These are phyloP conservation scores for Aspergillus sojae DNA, from an alignment of 2,329 filamentous ascomycete genomes.

Conservation along the genomic window DNA sequence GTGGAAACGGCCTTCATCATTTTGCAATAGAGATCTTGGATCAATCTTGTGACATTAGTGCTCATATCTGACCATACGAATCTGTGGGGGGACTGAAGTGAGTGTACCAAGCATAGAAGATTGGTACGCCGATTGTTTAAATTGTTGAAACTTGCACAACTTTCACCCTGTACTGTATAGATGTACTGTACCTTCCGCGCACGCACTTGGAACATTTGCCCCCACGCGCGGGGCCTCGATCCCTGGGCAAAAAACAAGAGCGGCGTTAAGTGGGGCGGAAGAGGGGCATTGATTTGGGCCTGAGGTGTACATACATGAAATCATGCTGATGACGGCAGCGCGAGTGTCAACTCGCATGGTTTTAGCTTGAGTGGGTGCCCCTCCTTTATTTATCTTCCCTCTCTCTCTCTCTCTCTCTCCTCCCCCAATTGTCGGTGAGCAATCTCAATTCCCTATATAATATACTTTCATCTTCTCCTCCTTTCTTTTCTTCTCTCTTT, in stretches of 20 bases:
- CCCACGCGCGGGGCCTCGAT: not conserved
- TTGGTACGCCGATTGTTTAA: too few relatives aligned
- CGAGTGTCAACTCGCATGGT: not conserved
- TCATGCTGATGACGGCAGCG: not conserved
- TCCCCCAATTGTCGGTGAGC: not conserved
- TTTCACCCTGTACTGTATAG: too few relatives aligned
- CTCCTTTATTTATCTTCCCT: constrained; percentile 11
- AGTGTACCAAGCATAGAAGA: too few relatives aligned
- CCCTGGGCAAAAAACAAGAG: not conserved
- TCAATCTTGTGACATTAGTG: not conserved
- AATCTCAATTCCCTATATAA: not conserved
- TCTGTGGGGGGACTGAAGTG: too few relatives aligned
- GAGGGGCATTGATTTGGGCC: not conserved
- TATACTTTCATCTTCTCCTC: constrained; percentile 12
- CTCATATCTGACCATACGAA: not conserved
- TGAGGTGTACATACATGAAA: not conserved
- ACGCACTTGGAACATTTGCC: not conserved
- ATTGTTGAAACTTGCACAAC: too few relatives aligned
- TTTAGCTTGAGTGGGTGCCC: constrained; percentile 1
- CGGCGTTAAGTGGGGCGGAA: not conserved
- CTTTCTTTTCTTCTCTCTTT: constrained; percentile 6
- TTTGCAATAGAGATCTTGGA: not conserved
- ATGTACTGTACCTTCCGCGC: not conserved
- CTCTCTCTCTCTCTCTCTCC: constrained; percentile 14
- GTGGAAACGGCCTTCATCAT: not conserved